These are phyloP conservation scores for Vitellaria paradoxa DNA, from an alignment of 179 eudicot species.

Conservation along the genomic window DNA sequence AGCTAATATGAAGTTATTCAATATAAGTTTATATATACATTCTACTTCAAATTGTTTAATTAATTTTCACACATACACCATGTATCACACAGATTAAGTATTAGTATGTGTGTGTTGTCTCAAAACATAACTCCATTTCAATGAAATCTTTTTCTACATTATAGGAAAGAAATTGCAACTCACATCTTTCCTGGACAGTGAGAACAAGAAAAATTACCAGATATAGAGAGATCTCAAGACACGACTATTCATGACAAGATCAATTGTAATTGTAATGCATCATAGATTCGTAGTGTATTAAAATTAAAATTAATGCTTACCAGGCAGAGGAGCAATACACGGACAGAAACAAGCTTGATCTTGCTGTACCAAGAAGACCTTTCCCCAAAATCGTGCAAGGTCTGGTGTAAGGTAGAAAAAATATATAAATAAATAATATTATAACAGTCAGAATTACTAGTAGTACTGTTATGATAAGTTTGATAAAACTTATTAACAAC, in stretches of 20 bases:
- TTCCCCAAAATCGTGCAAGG: constrained; percentile 72
- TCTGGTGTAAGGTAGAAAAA: constrained; percentile 41
- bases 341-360: constrained; percentile 96
- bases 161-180: not conserved
- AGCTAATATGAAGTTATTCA: too few species aligned
- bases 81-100: too few species aligned
- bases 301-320: constrained; percentile 39
- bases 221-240: not conserved
- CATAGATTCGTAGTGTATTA: not conserved
- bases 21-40: too few species aligned
- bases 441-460: not conserved
- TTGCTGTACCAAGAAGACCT: constrained; percentile 80
- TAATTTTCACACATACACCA: too few species aligned
- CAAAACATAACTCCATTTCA: not conserved
- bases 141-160: not conserved
- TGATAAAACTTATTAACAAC: not conserved
- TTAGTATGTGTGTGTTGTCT: too few species aligned
- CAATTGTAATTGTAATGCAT: not conserved
- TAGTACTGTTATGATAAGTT: not conserved
- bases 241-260: not conserved
- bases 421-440: constrained; percentile 8
- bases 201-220: not conserved
- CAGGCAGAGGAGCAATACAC: constrained; percentile 91
- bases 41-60: too few species aligned
- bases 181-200: not conserved